Base-by-base conservation (phyloP, 129 eudicot species). In the Oenanthe sinensis region DNA sequence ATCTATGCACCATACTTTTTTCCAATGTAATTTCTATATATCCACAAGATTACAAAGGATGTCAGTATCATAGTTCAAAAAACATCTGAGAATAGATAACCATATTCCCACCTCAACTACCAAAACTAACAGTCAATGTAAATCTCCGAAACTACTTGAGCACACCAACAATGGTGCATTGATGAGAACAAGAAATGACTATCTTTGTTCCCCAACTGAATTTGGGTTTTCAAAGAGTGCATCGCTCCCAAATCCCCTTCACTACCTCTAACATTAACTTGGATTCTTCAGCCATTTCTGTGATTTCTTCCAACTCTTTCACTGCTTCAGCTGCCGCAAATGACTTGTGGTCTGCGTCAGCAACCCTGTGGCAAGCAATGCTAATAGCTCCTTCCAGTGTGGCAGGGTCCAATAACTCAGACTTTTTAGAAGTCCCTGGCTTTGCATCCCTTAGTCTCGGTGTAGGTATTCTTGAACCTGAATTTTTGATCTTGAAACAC, bases 301-400 rank as follows among this genome's bases (percentile, higher is more conserved):
- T 62, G 42, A 84, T 43, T 52, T 80, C 78, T 37, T 88, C 90
- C 0, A 83, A 82, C 74, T 91, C 90, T 78, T 67, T 43, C 45
- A 83, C 83, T 2, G 91, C 87, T 68, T 79, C 88, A 80, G 82
- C 86, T 39, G 87, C 85, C 75, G 55, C 39, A 26, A 37, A 78
- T 11, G 81, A 63, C 77, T 60, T 60, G 80, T 78, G 50, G 71
- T 90, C 88, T 0, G 89, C 89, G 14, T 81, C 87, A n/a, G 83
- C 90, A 45, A 89, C 48, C 81, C 49, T 47, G 42, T 73, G 70
- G 20, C 84, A 84, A 45, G 88, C 87, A 30, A 33, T 42, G 62
- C n/a, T 69, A 50, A 85, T 76, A 55, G 89, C 87, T 40, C 82
- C 88, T 81, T 88, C 87, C 20, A 76, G 54, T 72, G 76, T 72